Evolutionary conservation across 148 eudicot genomes (phyloP).

Genomic region (Rhododendron henanense): DNA sequence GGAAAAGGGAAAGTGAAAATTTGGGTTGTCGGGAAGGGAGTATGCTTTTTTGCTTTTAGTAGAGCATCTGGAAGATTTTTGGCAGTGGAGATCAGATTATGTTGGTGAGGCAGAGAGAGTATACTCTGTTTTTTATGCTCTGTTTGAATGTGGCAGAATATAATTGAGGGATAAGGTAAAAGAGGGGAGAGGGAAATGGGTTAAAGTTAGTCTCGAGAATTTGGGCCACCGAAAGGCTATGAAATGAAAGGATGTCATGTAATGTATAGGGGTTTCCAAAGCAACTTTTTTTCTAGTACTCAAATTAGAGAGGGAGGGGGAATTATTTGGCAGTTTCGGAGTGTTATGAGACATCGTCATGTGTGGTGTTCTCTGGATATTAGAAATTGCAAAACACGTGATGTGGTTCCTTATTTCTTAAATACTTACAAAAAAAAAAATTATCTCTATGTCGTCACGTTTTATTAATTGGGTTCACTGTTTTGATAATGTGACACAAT

Average conservation of each 20-base stretch:
- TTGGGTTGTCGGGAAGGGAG: conserved; percentile 13
- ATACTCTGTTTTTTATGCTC: not conserved
- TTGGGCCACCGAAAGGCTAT: conserved; percentile 39
- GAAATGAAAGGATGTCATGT: not conserved
- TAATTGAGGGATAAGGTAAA: not conserved
- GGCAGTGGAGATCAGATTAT: conserved; percentile 5
- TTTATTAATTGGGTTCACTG: too few species aligned
- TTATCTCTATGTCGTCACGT: too few species aligned
- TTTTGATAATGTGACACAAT: too few species aligned
- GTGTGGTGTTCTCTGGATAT: too few species aligned
- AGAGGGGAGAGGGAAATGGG: not conserved
- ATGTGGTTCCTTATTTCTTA: too few species aligned
- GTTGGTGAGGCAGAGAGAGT: not conserved
- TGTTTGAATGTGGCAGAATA: conserved; percentile 17
- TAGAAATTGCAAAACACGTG: too few species aligned
- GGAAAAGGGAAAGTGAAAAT: conserved; percentile 9
- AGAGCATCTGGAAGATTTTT: conserved; percentile 13
- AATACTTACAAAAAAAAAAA: too few species aligned
- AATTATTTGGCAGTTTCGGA: too few species aligned
- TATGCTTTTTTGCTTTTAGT: conserved; percentile 22
- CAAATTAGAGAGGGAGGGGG: not conserved
- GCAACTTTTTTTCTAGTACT: not conserved
- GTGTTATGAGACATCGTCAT: too few species aligned
- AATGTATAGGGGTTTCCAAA: conserved; percentile 7
- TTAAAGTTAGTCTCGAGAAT: conserved; percentile 10